Conservation (phyloP, 2,329 filamentous ascomycete species). For the Trichoderma asperellum region DNA sequence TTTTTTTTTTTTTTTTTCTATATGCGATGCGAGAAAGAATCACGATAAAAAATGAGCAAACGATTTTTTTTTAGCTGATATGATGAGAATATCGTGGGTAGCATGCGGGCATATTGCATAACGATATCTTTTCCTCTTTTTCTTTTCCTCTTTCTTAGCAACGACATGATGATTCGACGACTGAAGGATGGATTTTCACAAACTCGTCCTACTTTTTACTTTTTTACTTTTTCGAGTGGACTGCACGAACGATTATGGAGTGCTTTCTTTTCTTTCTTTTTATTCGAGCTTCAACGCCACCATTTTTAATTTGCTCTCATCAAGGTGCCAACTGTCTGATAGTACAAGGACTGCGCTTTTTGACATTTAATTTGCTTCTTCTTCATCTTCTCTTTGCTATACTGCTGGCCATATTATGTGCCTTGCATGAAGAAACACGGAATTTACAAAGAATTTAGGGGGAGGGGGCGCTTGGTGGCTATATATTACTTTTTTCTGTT, state of each 20-base stretch:
- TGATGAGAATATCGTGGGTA: conserved; percentile 14
- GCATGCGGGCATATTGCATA: conserved; percentile 5
- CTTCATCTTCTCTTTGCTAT: background rate
- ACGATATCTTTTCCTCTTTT: background rate
- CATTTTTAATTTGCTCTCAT: conserved; percentile 9
- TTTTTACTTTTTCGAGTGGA: background rate
- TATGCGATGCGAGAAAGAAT: conserved; percentile 2
- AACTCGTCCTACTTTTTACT: background rate
- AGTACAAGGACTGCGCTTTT: background rate
- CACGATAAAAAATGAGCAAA: background rate
- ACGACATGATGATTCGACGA: conserved; percentile 25
- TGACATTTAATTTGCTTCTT: background rate
- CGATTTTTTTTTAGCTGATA: conserved; percentile 18
- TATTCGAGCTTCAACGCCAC: background rate
- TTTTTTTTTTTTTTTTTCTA: background rate
- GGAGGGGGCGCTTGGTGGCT: background rate
- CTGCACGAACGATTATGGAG: background rate
- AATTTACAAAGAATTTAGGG: background rate
- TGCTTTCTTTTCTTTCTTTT: background rate
- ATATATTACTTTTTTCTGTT: conserved; percentile 5
- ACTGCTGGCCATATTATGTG: conserved; percentile 2
- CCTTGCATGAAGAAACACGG: conserved; percentile 14
- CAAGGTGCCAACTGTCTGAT: background rate
- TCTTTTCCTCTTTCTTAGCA: conserved; percentile 1
- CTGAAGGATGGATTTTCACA: background rate